These are phyloP conservation scores for Penicillium sp. DNA, from an alignment of 2,329 filamentous ascomycete genomes.

Conservation along the genomic window DNA sequence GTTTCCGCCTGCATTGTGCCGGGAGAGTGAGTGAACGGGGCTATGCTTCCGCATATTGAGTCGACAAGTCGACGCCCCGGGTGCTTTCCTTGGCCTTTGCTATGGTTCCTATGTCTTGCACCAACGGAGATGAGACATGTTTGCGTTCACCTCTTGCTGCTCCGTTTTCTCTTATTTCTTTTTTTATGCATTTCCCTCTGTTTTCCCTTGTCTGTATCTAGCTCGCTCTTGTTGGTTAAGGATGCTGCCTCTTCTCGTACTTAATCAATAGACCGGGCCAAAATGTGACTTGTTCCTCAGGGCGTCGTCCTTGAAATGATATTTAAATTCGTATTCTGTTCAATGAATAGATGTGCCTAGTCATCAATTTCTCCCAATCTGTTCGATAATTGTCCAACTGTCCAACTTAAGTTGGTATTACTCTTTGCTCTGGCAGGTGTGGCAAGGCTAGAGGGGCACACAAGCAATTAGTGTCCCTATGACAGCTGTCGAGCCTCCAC, in stretches of 20 bases:
- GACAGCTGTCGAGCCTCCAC: not conserved
- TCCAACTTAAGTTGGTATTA: not conserved
- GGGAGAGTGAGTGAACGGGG: slow-evolving; percentile 5
- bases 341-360: not conserved
- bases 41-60: slow-evolving; percentile 11
- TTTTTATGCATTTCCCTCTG: slow-evolving; percentile 29
- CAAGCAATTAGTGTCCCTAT: not conserved
- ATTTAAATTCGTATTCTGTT: not conserved
- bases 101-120: slow-evolving; percentile 39
- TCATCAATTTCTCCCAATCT: too few relatives aligned
- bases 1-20: slow-evolving; percentile 27
- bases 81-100: slow-evolving; percentile 14
- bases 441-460: too few relatives aligned
- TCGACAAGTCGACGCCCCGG: slow-evolving; percentile 4
- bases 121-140: slow-evolving; percentile 38
- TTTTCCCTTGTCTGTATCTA: slow-evolving; percentile 33
- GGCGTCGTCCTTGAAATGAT: slow-evolving; percentile 13
- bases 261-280: slow-evolving; percentile 37
- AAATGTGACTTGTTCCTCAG: slow-evolving; percentile 37
- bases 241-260: slow-evolving; percentile 31
- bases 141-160: slow-evolving; percentile 33
- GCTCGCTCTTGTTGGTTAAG: slow-evolving; percentile 39
- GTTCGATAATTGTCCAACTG: too few relatives aligned
- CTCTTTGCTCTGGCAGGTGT: too few relatives aligned
- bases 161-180: slow-evolving; percentile 28